Percentiles rank a stretch among this genome's conserved stretches.
Evolutionary conservation across 1,284 basidiomycete species (phyloP).

Genomic region (Neonothopanus nambi): DNA sequence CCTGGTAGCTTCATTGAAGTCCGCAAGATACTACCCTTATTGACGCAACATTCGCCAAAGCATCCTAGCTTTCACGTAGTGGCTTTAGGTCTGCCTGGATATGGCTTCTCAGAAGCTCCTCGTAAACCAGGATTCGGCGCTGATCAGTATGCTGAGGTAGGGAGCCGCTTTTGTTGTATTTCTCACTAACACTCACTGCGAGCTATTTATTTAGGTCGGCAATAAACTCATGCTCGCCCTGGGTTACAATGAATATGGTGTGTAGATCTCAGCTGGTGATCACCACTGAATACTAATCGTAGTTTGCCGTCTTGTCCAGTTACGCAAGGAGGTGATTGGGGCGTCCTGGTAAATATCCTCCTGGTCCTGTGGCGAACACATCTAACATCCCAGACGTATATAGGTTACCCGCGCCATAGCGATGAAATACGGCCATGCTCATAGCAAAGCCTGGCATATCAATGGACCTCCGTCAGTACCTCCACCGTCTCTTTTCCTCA

Average conservation of each 20-base stretch:
- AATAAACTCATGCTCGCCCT: conserved; percentile 54
- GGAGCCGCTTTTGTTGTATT: too few species aligned
- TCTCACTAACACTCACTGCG: not conserved
- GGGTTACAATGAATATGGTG: conserved; percentile 55
- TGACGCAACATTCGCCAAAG: conserved; percentile 39
- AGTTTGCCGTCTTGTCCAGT: conserved; percentile 30
- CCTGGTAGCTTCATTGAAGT: conserved; percentile 61
- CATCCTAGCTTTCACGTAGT: conserved; percentile 63
- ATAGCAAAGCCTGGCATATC: conserved; percentile 42
- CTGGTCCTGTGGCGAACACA: not conserved
- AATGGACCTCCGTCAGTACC: conserved; percentile 32
- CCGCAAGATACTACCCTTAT: conserved; percentile 51
- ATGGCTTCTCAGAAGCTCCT: conserved; percentile 51
- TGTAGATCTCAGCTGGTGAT: conserved; percentile 9
- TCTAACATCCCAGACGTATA: not conserved
- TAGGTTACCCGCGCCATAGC: conserved; percentile 36
- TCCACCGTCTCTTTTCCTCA: not conserved
- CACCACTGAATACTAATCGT: not conserved
- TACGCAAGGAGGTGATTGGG: conserved; percentile 40
- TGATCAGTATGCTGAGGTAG: conserved; percentile 43
- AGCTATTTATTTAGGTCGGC: too few species aligned
- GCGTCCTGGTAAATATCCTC: conserved; percentile 7
- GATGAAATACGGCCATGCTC: conserved; percentile 32
- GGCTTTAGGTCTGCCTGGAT: conserved; percentile 53
- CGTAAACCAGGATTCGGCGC: conserved; percentile 20